These are phyloP conservation scores for Clarireedia hainanense DNA, from an alignment of 2,329 filamentous ascomycete species.

Conservation along the genomic window DNA sequence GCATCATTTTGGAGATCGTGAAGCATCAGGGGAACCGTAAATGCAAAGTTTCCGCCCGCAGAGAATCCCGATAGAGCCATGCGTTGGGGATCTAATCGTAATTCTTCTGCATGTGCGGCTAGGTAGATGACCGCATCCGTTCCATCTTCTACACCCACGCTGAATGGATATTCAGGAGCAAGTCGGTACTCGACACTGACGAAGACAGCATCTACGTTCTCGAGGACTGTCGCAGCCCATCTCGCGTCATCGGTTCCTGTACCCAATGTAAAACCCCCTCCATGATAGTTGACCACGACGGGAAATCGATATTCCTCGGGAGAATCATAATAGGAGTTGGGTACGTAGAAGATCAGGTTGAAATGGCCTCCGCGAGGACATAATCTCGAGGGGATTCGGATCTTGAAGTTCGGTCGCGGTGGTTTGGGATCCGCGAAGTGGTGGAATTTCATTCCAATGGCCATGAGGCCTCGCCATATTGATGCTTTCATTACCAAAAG, in stretches of 20 bases:
- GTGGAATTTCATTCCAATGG: slow-evolving; percentile 30
- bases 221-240: slow-evolving; percentile 47
- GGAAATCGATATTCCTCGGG: slow-evolving; percentile 32
- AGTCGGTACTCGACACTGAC: slow-evolving; percentile 62
- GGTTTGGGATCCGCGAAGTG: slow-evolving; percentile 27
- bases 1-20: slow-evolving; percentile 34
- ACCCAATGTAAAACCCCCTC: slow-evolving; percentile 59
- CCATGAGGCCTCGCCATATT: slow-evolving; percentile 30
- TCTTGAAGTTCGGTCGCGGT: slow-evolving; percentile 26
- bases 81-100: slow-evolving; percentile 47
- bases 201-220: slow-evolving; percentile 46
- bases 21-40: slow-evolving; percentile 34
- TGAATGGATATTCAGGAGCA: slow-evolving; percentile 57
- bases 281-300: slow-evolving; percentile 58
- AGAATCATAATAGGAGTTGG: slow-evolving; percentile 30
- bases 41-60: slow-evolving; percentile 36
- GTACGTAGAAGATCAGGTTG: slow-evolving; percentile 37
- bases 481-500: slow-evolving; percentile 26
- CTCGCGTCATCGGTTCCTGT: slow-evolving; percentile 55
- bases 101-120: slow-evolving; percentile 44
- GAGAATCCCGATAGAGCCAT: slow-evolving; percentile 58
- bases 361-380: slow-evolving; percentile 28
- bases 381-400: slow-evolving; percentile 26
- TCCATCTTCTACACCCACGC: slow-evolving; percentile 56
- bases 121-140: slow-evolving; percentile 58